A percentile compares a stretch with the other conserved stretches of the same genome.
These are phyloP conservation scores for Citrus mangshanensis DNA, from an alignment of 345 rosid genomes.

Conservation along the genomic window DNA sequence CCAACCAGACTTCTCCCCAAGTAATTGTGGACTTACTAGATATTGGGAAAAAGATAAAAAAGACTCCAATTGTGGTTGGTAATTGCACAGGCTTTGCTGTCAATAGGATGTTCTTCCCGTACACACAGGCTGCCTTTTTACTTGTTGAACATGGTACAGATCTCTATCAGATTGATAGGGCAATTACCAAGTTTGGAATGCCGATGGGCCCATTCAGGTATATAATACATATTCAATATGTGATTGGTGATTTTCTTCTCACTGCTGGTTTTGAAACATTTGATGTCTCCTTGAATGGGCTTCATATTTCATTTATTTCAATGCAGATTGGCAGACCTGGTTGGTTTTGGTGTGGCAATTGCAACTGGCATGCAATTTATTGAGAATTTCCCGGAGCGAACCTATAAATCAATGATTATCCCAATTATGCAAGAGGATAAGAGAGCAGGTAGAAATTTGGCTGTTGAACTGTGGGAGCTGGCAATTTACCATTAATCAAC, in stretches of 20 bases:
- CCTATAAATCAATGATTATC: conserved; percentile 80
- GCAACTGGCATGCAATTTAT: conserved; percentile 80
- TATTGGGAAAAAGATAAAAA: conserved; percentile 86
- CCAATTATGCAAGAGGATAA: conserved; percentile 92
- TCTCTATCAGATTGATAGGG: conserved; percentile 69
- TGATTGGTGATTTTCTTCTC: background rate
- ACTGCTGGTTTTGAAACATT: background rate
- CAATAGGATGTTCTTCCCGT: conserved; percentile 97
- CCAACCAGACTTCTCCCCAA: conserved; percentile 84
- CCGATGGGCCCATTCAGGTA: conserved; percentile 99
- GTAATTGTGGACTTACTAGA: conserved; percentile 84
- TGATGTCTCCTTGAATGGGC: background rate
- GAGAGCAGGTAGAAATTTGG: conserved; percentile 57
- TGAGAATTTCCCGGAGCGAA: conserved; percentile 76
- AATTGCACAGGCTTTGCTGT: conserved; percentile 99
- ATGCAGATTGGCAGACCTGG: conserved; percentile 80
- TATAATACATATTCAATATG: background rate
- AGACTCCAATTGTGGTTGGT: conserved; percentile 92
- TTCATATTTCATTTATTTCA: background rate
- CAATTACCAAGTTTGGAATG: conserved; percentile 90
- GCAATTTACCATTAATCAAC: background rate
- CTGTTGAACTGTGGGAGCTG: background rate
- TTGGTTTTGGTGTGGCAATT: conserved; percentile 88
- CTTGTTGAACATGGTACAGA: conserved; percentile 87
- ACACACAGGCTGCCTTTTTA: conserved; percentile 72